A percentile compares a stretch with the other conserved stretches of the same genome.
phyloP scores from a whole-genome alignment of 306 rosid genomes.

The Lathyrus aphaca region DNA sequence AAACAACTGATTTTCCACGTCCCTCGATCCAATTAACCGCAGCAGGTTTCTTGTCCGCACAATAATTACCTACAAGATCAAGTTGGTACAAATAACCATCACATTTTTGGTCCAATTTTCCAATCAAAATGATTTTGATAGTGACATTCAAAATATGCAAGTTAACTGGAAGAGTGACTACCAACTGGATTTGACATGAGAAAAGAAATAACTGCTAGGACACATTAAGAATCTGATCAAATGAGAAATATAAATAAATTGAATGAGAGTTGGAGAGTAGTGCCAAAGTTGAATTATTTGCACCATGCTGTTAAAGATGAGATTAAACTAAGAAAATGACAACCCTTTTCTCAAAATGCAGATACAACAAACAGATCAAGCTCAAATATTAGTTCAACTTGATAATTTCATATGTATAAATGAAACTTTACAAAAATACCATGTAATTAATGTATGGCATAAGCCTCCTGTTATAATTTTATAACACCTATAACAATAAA shows the following conservation, averaged over 20 bases:
- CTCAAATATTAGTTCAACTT: constrained; percentile 26
- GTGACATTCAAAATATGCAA: constrained; percentile 23
- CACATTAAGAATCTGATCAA: not conserved
- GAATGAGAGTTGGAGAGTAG: not conserved
- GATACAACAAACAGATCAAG: constrained; percentile 27
- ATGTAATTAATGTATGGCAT: not conserved
- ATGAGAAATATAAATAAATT: constrained; percentile 1
- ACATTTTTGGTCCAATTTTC: constrained; percentile 12
- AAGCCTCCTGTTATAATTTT: constrained; percentile 14
- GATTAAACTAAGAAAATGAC: not conserved
- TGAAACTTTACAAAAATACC: constrained; percentile 6
- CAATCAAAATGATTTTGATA: constrained; percentile 16
- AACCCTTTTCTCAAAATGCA: constrained; percentile 20
- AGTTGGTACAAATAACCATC: constrained; percentile 15
- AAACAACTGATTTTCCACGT: constrained; percentile 78
- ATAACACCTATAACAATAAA: constrained; percentile 8
- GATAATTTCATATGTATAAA: constrained; percentile 1
- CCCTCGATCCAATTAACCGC: constrained; percentile 88
- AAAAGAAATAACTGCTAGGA: constrained; percentile 1
- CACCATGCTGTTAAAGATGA: constrained; percentile 7
- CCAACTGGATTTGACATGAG: not conserved
- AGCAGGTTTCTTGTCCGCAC: constrained; percentile 84
- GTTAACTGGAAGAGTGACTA: constrained; percentile 22
- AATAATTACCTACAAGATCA: constrained; percentile 59
- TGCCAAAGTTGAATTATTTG: not conserved